A percentile compares a stretch with the other conserved stretches of the same genome.
These are phyloP conservation scores for Mycena amicta DNA, from an alignment of 768 basidiomycete genomes.

Conservation along the genomic window DNA sequence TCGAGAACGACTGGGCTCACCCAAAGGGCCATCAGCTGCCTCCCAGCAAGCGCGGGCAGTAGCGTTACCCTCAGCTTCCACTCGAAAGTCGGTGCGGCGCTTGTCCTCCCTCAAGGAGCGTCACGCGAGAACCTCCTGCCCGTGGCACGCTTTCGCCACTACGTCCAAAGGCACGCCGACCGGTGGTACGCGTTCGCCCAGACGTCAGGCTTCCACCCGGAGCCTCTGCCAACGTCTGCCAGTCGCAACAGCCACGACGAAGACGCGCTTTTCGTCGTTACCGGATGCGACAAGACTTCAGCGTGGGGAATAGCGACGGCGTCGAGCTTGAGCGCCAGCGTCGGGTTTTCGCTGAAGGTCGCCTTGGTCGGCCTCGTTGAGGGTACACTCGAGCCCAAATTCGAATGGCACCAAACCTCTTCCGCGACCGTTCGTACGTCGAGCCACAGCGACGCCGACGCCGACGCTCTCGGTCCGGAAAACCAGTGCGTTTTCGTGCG, in stretches of 20 bases:
- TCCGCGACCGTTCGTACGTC: conserved; percentile 6
- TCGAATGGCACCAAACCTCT: conserved; percentile 10
- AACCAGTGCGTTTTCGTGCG: conserved; percentile 24
- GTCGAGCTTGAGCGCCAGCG: not conserved
- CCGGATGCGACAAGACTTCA: conserved; percentile 23
- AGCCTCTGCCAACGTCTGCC: not conserved
- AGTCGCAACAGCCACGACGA: not conserved
- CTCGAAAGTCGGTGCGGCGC: conserved; percentile 20
- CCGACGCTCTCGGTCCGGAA: not conserved
- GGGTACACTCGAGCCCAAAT: conserved; percentile 2
- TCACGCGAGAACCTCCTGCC: conserved; percentile 12
- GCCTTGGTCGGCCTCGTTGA: conserved; percentile 1
- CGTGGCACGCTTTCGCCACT: conserved; percentile 7
- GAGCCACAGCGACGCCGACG: not conserved
- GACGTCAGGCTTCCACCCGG: not conserved
- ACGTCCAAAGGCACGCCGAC: conserved; percentile 10
- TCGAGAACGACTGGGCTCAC: not conserved
- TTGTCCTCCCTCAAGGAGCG: conserved; percentile 22
- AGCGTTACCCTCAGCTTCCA: conserved; percentile 9
- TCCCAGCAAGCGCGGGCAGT: conserved; percentile 8
- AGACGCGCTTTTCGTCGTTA: conserved; percentile 19
- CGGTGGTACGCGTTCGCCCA: conserved; percentile 17
- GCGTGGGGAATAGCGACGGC: conserved; percentile 23
- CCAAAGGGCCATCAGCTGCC: not conserved
- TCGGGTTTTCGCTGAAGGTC: conserved; percentile 10